phyloP scores from a whole-genome alignment of 371 early-diverging fungal genomes.

The Actinomortierella ambigua region DNA sequence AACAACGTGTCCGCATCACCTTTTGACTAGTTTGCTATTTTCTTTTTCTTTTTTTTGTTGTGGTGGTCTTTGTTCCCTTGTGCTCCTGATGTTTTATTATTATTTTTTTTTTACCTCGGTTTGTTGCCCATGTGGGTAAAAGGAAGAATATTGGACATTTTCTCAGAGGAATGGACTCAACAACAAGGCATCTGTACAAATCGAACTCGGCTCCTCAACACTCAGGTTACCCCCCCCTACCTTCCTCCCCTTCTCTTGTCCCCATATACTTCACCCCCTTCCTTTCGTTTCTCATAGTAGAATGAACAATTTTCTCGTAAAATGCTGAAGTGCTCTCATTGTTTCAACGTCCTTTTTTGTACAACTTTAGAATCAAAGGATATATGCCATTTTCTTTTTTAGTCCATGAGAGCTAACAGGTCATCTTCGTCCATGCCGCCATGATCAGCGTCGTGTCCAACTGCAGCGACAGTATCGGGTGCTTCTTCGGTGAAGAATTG shows the following conservation, averaged over 20 bases:
- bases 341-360: neutral
- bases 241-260: no score
- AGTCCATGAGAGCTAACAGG: slow-evolving; percentile 40
- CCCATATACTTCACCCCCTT: no score
- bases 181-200: no score
- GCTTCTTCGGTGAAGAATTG: slow-evolving; percentile 13
- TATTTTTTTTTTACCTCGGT: slow-evolving; percentile 14
- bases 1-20: neutral
- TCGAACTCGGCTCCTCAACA: neutral
- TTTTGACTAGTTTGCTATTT: neutral
- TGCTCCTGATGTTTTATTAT: slow-evolving; percentile 6
- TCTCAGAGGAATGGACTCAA: no score
- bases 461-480: slow-evolving; percentile 5
- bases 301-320: no score
- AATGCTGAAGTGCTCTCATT: neutral
- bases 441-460: slow-evolving; percentile 9
- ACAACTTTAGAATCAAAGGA: neutral
- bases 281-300: no score
- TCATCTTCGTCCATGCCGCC: slow-evolving; percentile 26
- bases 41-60: neutral
- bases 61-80: neutral
- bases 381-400: no score
- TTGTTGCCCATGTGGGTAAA: neutral
- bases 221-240: neutral
- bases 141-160: no score